Evolutionary conservation across 2,329 filamentous ascomycete genomes (phyloP), one percentile per base, ranked within the genome.

Genomic region (Aspergillus ustus): DNA sequence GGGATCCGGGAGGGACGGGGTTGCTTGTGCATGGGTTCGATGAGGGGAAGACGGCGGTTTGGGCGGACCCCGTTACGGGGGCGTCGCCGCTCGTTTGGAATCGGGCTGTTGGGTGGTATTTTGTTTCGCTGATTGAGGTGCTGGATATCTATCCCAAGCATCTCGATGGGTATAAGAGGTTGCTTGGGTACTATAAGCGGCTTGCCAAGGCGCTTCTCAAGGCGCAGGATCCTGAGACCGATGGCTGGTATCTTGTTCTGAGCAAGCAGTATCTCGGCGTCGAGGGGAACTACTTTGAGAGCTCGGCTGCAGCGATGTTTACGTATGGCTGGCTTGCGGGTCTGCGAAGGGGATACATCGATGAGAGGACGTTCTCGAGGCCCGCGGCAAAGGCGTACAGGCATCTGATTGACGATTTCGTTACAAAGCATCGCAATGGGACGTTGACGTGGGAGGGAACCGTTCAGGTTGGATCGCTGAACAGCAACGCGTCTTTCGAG

Each of bases 71-170:
- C 8, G 37, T 28, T 1, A 44, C 34, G 9, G 51, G 51, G 4
- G 51, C 51, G 8, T 53, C 51, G 51, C 51, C 51, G 11, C 51
- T 53, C n/a, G 51, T 53, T 15, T 53, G 51, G 51, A 53, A 53
- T 22, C 51, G 51, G 3, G 51, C 51, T 29, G 51, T 53, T 2
- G 51, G 51, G 37, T 53, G 51, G 51, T 53, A 53, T n/a, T 53
- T 53, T 28, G 51, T 53, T 20, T 45, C 37, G 20, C 15, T 53
- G 37, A 53, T 53, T n/a, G 51, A 53, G 51, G 13, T 53, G 11
- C 51, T 53, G 1, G 51, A 53, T 44, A 44, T 53, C 51, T 53
- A 53, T 9, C 51, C 51, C 7, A 53, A 53, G 51, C 19, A 53
- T 15, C 20, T 53, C 5, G n/a, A 25, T 4, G 51, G 51, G 7